Base-by-base conservation (phyloP, 257 asterid species). In the Fraxinus anomala region DNA sequence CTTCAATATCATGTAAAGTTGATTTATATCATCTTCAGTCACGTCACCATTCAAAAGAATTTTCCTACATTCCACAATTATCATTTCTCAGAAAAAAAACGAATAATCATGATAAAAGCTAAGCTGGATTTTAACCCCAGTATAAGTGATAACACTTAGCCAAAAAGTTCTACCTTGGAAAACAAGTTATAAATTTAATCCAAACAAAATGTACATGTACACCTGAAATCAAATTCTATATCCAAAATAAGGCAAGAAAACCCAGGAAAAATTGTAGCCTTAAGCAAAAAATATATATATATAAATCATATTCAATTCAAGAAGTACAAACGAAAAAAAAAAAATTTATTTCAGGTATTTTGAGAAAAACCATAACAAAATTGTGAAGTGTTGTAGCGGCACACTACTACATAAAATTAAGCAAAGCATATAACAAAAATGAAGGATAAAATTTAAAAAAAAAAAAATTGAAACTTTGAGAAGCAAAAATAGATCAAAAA, bases 1-100 rank as follows among this genome's bases (percentile, higher is more conserved):
- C 84, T 92, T 95, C 91, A 83, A 83, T 73, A 86, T 79, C 98
- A 92, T 91, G 87, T 89, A 95, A 3, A 95, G 88, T 86, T 93
- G 96, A 84, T 87, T 82, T 78, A 90, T 77, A 76, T 93, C 98
- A 74, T 95, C 97, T 71, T 89, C 90, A 11, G 86, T 86, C 81
- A 89, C 97, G 67, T 81, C 86, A 61, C 90, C 86, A 70, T 83
- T 87, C 51, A 88, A 81, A 54, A 87, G 73, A 86, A 95, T 89
- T 82, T 87, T 92, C 94, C 99, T 95, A 76, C 86, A 82, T 71
- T 30, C 24, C 86, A 47, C 81, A 84, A 47, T 80, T 66, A 51
- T 28, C n/a, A 40, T 37, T 70, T 79, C 79, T 75, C 49, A 69
- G 33, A 51, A 23, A 34, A 10, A 47, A 42, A 11, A 6, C 69